Conservation (phyloP, 441 rosid species). For the Gossypium schwendimanii region DNA sequence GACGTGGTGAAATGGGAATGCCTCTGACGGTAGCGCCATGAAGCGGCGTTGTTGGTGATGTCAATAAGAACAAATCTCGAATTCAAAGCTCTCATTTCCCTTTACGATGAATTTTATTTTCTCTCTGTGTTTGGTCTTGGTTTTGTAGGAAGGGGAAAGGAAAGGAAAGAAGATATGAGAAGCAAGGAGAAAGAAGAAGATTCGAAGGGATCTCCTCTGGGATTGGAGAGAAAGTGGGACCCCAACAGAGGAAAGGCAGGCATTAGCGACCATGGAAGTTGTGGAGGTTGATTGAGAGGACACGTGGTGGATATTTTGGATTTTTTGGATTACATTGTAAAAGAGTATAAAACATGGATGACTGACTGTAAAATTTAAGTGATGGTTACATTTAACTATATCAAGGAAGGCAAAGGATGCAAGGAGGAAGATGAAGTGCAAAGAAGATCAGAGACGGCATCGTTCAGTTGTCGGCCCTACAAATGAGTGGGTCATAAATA, state of each 20-base stretch:
- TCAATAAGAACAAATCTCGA: slow-evolving; percentile 63
- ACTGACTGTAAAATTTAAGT: too few relatives aligned
- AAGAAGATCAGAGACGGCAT: too few relatives aligned
- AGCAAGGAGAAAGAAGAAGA: slow-evolving; percentile 37
- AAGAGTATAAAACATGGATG: too few relatives aligned
- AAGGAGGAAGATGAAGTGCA: too few relatives aligned
- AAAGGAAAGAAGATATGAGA: slow-evolving; percentile 16
- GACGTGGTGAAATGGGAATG: slow-evolving; percentile 32
- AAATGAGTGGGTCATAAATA: too few relatives aligned
- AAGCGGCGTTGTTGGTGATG: slow-evolving; percentile 36
- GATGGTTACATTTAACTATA: too few relatives aligned
- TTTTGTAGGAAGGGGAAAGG: background rate
- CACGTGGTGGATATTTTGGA: slow-evolving; percentile 24
- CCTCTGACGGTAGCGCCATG: slow-evolving; percentile 39
- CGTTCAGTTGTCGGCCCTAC: too few relatives aligned
- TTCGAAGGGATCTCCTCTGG: slow-evolving; percentile 57
- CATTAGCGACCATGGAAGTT: slow-evolving; percentile 26
- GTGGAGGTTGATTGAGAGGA: background rate
- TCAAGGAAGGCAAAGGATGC: too few relatives aligned
- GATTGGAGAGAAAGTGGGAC: slow-evolving; percentile 42
- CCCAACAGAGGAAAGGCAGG: slow-evolving; percentile 19
- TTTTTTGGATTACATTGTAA: background rate
- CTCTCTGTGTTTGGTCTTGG: background rate
- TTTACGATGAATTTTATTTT: background rate
- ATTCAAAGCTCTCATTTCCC: slow-evolving; percentile 42